These are phyloP conservation scores for Udeniomyces megalosporus DNA, from an alignment of 768 basidiomycete species.

Conservation along the genomic window DNA sequence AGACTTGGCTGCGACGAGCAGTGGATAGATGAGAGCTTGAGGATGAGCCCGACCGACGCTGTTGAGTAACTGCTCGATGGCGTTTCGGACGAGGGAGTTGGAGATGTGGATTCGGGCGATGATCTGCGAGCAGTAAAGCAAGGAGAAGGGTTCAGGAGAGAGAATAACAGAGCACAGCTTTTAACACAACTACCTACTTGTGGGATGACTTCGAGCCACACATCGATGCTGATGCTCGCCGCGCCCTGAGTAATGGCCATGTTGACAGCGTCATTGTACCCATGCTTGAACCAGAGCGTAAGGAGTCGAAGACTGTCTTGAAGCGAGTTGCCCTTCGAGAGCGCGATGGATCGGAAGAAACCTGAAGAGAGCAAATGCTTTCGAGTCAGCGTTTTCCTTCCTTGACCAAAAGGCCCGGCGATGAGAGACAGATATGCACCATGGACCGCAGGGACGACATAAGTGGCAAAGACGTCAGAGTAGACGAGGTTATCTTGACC, in stretches of 20 bases:
- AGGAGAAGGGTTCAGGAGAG: not conserved
- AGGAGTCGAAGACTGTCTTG: conserved; percentile 86
- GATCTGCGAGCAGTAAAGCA: conserved; percentile 40
- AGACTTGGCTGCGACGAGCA: conserved; percentile 93
- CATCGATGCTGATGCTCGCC: conserved; percentile 79
- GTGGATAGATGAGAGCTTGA: conserved; percentile 79
- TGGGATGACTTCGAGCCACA: conserved; percentile 96
- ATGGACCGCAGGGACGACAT: conserved; percentile 85
- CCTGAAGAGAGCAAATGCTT: conserved; percentile 6
- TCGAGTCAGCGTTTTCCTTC: not conserved
- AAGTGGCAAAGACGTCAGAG: conserved; percentile 49
- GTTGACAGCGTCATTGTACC: conserved; percentile 73
- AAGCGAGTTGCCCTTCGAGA: conserved; percentile 74
- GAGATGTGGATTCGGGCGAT: conserved; percentile 97
- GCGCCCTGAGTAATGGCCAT: conserved; percentile 77
- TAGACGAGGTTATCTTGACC: conserved; percentile 41
- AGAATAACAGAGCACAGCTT: not conserved
- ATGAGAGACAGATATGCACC: conserved; percentile 34
- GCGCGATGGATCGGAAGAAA: conserved; percentile 86
- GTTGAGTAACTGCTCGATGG: conserved; percentile 71
- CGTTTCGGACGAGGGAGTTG: conserved; percentile 62
- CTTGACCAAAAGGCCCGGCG: not conserved
- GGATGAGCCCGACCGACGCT: conserved; percentile 95
- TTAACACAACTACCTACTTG: conserved; percentile 42
- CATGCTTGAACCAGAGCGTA: conserved; percentile 97